Evolutionary conservation across 345 rosid genomes (phyloP).

Genomic region (Populus tremula): DNA sequence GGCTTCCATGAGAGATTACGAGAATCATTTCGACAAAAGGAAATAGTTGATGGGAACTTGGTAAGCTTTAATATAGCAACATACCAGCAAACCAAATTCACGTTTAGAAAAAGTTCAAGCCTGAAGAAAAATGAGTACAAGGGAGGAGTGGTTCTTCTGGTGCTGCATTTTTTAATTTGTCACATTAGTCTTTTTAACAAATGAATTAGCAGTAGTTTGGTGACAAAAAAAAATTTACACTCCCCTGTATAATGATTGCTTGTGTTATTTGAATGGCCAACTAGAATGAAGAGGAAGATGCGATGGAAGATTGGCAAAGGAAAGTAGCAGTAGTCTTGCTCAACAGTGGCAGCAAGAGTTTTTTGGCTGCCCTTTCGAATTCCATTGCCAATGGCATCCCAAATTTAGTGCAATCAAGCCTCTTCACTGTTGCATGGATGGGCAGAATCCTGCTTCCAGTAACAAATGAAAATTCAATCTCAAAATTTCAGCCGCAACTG

Average conservation of each 20-base stretch:
- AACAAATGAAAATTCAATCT: conserved; percentile 14
- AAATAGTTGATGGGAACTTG: conserved; percentile 19
- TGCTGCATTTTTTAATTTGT: neutral
- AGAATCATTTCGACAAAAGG: conserved; percentile 17
- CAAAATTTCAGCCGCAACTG: conserved; percentile 24
- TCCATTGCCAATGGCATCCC: conserved; percentile 50
- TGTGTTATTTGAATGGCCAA: neutral
- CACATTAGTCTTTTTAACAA: neutral
- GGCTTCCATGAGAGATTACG: conserved; percentile 26
- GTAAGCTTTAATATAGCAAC: conserved; percentile 23
- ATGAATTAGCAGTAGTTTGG: neutral
- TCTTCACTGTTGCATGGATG: conserved; percentile 53
- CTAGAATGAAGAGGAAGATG: conserved; percentile 50
- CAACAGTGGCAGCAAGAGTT: conserved; percentile 30
- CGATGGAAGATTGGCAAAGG: conserved; percentile 43
- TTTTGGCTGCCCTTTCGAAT: conserved; percentile 46
- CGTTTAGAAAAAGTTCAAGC: neutral
- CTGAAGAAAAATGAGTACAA: neutral
- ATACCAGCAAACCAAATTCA: neutral
- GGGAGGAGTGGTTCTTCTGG: neutral
- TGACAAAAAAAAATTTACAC: neutral
- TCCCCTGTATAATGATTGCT: neutral
- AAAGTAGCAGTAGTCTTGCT: conserved; percentile 44
- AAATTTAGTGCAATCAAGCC: conserved; percentile 43
- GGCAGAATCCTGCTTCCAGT: conserved; percentile 28